A percentile compares a stretch with the other conserved stretches of the same genome.
These are phyloP conservation scores for Moricandia moricandioides DNA, from an alignment of 345 rosid species.

Conservation along the genomic window DNA sequence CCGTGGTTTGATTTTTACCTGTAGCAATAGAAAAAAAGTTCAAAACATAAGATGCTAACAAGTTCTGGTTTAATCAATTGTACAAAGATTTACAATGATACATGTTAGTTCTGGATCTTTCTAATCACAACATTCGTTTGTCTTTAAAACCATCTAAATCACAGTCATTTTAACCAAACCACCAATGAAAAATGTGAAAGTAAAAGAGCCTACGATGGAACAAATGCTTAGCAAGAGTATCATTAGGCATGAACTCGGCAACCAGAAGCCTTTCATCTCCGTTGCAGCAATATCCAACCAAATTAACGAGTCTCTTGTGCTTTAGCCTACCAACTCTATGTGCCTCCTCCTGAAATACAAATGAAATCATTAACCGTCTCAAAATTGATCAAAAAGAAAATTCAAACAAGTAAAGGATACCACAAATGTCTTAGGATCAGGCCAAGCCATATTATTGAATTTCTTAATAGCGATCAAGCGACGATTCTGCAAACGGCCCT, in stretches of 20 bases:
- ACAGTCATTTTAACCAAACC: neutral
- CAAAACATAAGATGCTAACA: neutral
- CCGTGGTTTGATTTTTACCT: constrained; percentile 81
- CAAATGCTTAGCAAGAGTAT: constrained; percentile 78
- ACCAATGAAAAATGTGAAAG: neutral
- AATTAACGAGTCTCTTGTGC: constrained; percentile 65
- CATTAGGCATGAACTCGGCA: constrained; percentile 76
- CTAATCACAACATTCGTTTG: neutral
- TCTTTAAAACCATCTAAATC: neutral
- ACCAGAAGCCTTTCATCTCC: constrained; percentile 86
- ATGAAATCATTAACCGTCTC: neutral
- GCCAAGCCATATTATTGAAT: constrained; percentile 60
- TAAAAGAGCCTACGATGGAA: constrained; percentile 62
- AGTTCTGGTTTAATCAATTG: neutral
- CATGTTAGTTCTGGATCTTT: neutral
- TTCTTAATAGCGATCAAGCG: constrained; percentile 62
- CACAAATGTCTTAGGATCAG: constrained; percentile 57
- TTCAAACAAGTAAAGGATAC: constrained; percentile 30
- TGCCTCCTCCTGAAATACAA: constrained; percentile 64
- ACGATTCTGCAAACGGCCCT: constrained; percentile 51
- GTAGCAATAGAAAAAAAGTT: constrained; percentile 16
- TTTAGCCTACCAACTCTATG: constrained; percentile 70
- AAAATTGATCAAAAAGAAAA: neutral
- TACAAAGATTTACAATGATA: neutral
- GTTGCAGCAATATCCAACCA: constrained; percentile 92